Evolutionary conservation across 75 land plant genomes (phyloP).

Genomic region (Pinus taeda): DNA sequence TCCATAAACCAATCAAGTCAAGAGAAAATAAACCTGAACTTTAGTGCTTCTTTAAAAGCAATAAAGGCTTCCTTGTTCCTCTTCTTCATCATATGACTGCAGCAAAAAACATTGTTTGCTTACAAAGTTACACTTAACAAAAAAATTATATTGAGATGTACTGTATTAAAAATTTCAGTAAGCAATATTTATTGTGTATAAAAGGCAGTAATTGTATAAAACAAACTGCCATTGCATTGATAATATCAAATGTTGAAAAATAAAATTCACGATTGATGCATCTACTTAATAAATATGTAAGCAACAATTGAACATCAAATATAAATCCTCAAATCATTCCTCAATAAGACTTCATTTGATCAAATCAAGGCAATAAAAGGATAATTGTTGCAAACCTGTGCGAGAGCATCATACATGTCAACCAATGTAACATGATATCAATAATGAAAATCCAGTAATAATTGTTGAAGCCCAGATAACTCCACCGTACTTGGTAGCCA

Average conservation of each 20-base stretch:
- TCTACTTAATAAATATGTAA: neutral
- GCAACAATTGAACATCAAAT: neutral
- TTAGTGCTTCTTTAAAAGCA: slow-evolving; percentile 92
- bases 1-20: neutral
- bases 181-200: neutral
- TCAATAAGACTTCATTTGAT: neutral
- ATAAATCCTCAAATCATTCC: neutral
- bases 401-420: neutral
- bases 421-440: neutral
- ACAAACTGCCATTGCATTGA: neutral
- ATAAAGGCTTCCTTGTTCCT: slow-evolving; percentile 71
- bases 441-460: too few relatives aligned
- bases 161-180: neutral
- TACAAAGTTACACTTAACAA: neutral
- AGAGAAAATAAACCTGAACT: slow-evolving; percentile 60
- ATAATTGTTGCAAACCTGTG: neutral
- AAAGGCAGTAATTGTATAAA: neutral
- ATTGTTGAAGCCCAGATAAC: too few relatives aligned
- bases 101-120: neutral
- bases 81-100: slow-evolving; percentile 87
- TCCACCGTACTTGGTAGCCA: too few relatives aligned
- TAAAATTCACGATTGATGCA: neutral
- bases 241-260: neutral
- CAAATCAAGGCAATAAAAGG: neutral
- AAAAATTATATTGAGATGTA: neutral